Evolutionary conservation across 163 green algal genomes (phyloP), one percentile per base, ranked within the genome.

Genomic region (Chlorella variabilis): DNA sequence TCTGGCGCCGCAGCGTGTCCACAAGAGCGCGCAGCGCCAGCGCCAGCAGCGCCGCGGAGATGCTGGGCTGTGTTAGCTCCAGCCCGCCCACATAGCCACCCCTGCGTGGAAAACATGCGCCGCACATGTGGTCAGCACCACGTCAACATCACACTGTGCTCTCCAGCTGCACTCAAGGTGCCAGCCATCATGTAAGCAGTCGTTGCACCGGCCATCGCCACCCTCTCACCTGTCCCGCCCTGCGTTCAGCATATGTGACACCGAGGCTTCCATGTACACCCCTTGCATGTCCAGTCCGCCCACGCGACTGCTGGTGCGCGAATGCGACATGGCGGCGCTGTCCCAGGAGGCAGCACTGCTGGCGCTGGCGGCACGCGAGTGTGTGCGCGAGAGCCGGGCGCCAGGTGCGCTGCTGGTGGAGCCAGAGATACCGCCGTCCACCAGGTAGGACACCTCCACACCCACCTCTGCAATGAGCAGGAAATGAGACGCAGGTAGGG

Each of bases 1-100:
- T 86, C 81, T 93, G 87, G 59, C 92, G 86, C n/a, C 91, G 81
- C 34, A 96, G 86, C 61, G 80, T 89, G 77, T 95, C 91, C 61
- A 95, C 88, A 69, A 95, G 63, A 1, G 88, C 90, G 74, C 93
- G 93, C 38, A 97, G 84, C 21, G 84, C 91, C 25, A 88, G 77
- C 23, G 76, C 70, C 41, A 84, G 75, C 21, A 97, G 85, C 3
- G 84, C 89, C n/a, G 88, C 86, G 75, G 18, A 9, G 31, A 88
- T 62, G 48, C 25, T 51, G 4, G 71, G 48, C 9, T 67, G 77
- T 13, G 62, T 48, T 11, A 77, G 51, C 71, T 78, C 68, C 56
- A 73, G 61, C 17, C 56, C 54, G 49, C 38, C 63, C n/a, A 21
- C 38, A 27, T 59, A 59, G 27, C 17, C 34, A 8, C 51, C 51